Evolutionary conservation across 768 basidiomycete genomes (phyloP), one percentile per base, ranked within the genome.

Genomic region (Candolleomyces efflorescens): DNA sequence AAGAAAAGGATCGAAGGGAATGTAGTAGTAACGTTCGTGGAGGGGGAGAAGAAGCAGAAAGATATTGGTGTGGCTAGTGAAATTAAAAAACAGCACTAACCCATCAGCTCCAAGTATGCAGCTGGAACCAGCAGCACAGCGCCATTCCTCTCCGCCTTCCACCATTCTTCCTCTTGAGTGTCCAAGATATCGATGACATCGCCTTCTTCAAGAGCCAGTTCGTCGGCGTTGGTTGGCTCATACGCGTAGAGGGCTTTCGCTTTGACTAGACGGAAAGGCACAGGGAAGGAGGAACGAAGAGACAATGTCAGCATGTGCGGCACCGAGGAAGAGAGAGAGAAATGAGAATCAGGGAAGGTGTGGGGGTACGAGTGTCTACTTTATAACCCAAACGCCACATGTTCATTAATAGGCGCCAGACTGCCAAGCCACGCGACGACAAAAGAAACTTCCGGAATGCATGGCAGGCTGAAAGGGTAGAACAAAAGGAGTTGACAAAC

Each of bases 81-180:
- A 71, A 71, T 71, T 65, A 75, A 59, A 47, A 63, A 11, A 71
- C 69, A 66, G 64, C 72, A 96, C 95, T 96, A 87, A 96, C 96
- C 92, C 83, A 80, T 78, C 64, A 86, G 71, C 73, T 96, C 90
- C 69, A 99, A 70, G 71, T 98, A 98, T 18, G 87, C 84, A 23
- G 94, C 93, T 53, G 97, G 97, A 3, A 94, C 94, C 67, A 94
- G 86, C 74, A 89, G 91, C 53, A 97, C 85, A 60, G 86, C 72
- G 20, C 96, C 96, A 49, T 82, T 85, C 66, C 83, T 82, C 74
- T 98, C 95, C 39, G 88, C 89, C 76, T 95, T 98, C 92, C 92
- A 98, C 97, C 97, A 98, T 65, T 92, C 90, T 53, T 76, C 79
- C 63, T 98, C 97, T 54, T 81, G 81, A 48, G 73, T 82, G 67